phyloP scores from a whole-genome alignment of 163 green algal species.

The Volvox carteri region DNA sequence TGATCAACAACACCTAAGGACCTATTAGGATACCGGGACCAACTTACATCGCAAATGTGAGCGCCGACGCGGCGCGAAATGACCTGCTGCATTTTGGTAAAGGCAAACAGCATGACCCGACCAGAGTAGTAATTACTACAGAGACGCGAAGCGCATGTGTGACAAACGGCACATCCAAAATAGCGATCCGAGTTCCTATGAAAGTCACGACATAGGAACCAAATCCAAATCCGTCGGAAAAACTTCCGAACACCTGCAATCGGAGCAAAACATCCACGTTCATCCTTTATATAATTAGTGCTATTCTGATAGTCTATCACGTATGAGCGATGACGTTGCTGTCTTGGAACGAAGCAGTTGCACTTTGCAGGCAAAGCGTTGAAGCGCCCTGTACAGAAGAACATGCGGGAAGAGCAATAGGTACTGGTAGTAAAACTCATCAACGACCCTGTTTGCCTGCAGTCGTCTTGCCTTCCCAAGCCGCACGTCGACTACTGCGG shows the following conservation, averaged over 20 bases:
- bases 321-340: not conserved
- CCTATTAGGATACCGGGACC: not conserved
- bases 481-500: not conserved
- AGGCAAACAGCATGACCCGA: not conserved
- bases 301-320: no score
- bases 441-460: not conserved
- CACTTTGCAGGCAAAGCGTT: not conserved
- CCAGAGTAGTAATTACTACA: not conserved
- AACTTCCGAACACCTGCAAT: not conserved
- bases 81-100: conserved; percentile 14
- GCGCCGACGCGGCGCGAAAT: conserved; percentile 14
- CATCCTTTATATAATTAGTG: no score
- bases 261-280: not conserved
- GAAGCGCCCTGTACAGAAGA: not conserved
- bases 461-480: conserved; percentile 5
- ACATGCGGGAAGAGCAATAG: not conserved
- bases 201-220: not conserved
- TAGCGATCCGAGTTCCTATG: no score
- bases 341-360: not conserved
- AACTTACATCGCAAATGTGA: conserved; percentile 9
- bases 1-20: no score
- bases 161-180: no score
- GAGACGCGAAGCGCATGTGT: no score
- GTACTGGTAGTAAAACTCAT: not conserved
- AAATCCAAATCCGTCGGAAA: not conserved